These are phyloP conservation scores for Pseudogymnoascus sp. DNA, from an alignment of 2,329 filamentous ascomycete genomes.

Conservation along the genomic window DNA sequence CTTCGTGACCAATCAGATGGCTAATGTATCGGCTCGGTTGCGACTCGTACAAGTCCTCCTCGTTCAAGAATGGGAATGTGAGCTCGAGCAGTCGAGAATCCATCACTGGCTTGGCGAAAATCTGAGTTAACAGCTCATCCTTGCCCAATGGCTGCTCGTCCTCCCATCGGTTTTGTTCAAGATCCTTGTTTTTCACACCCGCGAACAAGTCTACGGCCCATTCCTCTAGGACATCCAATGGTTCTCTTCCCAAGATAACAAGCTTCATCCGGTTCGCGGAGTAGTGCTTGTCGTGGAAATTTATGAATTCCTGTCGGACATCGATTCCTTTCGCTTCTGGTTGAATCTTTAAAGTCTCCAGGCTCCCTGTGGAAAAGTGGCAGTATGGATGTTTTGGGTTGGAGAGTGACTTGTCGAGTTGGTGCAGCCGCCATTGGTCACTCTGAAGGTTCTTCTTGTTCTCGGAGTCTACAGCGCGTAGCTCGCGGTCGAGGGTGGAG, in stretches of 20 bases:
- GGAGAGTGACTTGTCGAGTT: constrained; percentile 62
- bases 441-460: constrained; percentile 75
- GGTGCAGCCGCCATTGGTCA: constrained; percentile 63
- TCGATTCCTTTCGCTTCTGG: constrained; percentile 60
- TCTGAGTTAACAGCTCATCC: constrained; percentile 54
- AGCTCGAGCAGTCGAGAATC: constrained; percentile 59
- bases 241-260: constrained; percentile 60
- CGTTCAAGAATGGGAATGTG: constrained; percentile 61
- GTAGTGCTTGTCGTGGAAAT: constrained; percentile 64
- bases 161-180: constrained; percentile 60
- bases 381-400: constrained; percentile 64
- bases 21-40: constrained; percentile 64
- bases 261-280: constrained; percentile 71
- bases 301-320: constrained; percentile 64
- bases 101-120: constrained; percentile 67
- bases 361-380: constrained; percentile 67
- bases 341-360: constrained; percentile 61
- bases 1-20: constrained; percentile 67
- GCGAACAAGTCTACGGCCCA: constrained; percentile 65
- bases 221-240: constrained; percentile 56
- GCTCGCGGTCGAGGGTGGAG: constrained; percentile 62
- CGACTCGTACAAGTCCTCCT: constrained; percentile 58
- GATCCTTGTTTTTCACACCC: constrained; percentile 58
- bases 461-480: constrained; percentile 67
- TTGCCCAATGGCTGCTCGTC: constrained; percentile 50